Evolutionary conservation across 2,329 filamentous ascomycete species (phyloP).

Genomic region (Hypomyces rosellus): DNA sequence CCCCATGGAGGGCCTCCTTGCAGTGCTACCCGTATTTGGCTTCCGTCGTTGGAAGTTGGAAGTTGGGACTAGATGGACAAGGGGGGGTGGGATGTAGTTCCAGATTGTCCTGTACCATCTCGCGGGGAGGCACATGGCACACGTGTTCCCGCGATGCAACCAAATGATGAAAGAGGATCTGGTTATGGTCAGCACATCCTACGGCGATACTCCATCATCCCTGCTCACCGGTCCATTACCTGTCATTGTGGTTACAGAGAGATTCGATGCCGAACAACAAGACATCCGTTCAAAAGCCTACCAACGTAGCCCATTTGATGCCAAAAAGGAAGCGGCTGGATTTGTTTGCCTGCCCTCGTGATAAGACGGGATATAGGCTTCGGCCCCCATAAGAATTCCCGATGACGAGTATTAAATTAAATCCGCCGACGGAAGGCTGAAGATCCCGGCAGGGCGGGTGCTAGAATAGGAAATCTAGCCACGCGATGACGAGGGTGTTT

Average conservation of each 20-base stretch:
- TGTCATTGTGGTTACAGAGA: neutral
- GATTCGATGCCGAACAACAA: no score
- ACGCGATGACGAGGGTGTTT: constrained; percentile 1
- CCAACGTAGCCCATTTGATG: no score
- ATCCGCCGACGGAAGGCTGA: neutral
- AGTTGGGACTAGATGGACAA: neutral
- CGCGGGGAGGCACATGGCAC: no score
- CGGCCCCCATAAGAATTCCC: no score
- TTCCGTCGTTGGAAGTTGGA: neutral
- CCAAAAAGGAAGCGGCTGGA: no score
- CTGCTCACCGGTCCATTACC: neutral
- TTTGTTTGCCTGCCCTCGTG: no score
- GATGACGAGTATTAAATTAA: no score
- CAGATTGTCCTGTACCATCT: no score
- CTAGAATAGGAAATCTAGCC: constrained; percentile 8
- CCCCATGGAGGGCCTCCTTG: neutral
- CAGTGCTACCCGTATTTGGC: neutral
- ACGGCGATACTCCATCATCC: neutral
- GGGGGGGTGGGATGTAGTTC: neutral
- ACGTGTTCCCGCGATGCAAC: no score
- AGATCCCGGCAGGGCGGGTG: neutral
- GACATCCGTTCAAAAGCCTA: no score
- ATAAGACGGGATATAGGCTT: no score
- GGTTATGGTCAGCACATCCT: neutral
- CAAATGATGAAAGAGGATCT: neutral